A percentile compares a stretch with the other conserved stretches of the same genome.
Evolutionary conservation across 257 asterid species (phyloP).

Genomic region (Striga asiatica): DNA sequence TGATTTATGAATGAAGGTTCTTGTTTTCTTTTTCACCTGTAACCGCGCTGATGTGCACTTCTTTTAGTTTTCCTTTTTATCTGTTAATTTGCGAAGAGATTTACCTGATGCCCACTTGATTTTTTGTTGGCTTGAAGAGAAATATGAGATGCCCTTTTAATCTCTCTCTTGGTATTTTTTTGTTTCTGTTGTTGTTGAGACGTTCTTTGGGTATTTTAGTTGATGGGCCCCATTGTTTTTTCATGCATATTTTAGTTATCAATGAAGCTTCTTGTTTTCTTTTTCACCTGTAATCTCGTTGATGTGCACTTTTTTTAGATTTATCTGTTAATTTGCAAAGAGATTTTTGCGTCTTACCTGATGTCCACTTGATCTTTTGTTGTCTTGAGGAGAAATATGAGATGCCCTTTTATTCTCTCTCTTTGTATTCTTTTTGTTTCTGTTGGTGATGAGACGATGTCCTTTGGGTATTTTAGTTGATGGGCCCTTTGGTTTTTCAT

Average conservation of each 20-base stretch:
- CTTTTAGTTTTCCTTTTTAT: too few species aligned
- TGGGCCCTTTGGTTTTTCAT: neutral
- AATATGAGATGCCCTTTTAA: constrained; percentile 16
- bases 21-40: too few species aligned
- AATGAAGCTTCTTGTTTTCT: neutral
- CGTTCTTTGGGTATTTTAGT: neutral
- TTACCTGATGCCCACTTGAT: neutral
- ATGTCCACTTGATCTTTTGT: neutral
- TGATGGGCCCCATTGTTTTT: neutral
- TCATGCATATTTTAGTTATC: neutral
- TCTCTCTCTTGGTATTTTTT: neutral
- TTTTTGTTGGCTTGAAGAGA: neutral
- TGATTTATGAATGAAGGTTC: neutral
- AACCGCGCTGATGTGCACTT: too few species aligned
- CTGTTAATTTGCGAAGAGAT: too few species aligned
- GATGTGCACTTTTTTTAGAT: too few species aligned
- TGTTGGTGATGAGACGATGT: constrained; percentile 2
- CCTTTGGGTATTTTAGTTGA: neutral
- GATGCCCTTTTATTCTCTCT: constrained; percentile 10
- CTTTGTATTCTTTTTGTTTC: neutral
- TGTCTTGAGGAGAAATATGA: neutral
- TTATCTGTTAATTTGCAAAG: too few species aligned
- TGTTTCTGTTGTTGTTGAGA: constrained; percentile 1
- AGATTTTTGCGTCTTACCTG: too few species aligned
- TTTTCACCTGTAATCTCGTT: too few species aligned